Evolutionary conservation across 73 alveolate species (phyloP).

Genomic region (Blepharisma stoltei): DNA sequence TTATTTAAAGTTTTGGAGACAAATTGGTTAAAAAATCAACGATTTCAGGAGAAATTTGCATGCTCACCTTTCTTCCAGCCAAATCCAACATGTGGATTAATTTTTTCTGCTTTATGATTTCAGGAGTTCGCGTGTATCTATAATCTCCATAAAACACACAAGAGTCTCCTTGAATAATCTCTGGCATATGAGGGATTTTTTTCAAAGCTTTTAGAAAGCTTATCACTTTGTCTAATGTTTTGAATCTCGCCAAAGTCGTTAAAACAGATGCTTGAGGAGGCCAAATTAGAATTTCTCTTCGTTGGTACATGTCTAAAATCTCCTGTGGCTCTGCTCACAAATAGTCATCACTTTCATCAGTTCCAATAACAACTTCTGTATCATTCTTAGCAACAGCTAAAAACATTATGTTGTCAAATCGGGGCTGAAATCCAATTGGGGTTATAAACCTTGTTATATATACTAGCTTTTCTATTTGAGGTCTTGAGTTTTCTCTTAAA

Average conservation of each 20-base stretch:
- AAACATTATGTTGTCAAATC: conserved; percentile 5
- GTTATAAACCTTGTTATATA: neutral
- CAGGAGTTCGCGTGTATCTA: too few relatives aligned
- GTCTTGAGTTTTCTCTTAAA: neutral
- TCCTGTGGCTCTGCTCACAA: neutral
- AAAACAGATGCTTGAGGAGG: conserved; percentile 3
- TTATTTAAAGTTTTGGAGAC: too few relatives aligned
- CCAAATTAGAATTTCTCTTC: neutral
- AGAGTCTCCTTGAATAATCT: too few relatives aligned
- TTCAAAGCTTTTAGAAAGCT: neutral
- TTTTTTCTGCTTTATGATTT: too few relatives aligned
- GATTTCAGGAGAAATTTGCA: too few relatives aligned
- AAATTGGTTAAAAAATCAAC: too few relatives aligned
- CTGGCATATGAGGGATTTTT: neutral
- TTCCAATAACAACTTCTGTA: neutral
- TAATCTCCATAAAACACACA: too few relatives aligned
- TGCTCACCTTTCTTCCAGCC: too few relatives aligned
- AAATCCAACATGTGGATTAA: too few relatives aligned
- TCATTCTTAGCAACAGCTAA: neutral
- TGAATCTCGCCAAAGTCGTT: neutral
- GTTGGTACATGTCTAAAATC: neutral
- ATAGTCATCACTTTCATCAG: neutral
- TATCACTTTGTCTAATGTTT: neutral
- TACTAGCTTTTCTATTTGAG: neutral
- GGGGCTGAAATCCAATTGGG: neutral